Conservation (phyloP, 768 basidiomycete species). For the Panellus pusillus region DNA sequence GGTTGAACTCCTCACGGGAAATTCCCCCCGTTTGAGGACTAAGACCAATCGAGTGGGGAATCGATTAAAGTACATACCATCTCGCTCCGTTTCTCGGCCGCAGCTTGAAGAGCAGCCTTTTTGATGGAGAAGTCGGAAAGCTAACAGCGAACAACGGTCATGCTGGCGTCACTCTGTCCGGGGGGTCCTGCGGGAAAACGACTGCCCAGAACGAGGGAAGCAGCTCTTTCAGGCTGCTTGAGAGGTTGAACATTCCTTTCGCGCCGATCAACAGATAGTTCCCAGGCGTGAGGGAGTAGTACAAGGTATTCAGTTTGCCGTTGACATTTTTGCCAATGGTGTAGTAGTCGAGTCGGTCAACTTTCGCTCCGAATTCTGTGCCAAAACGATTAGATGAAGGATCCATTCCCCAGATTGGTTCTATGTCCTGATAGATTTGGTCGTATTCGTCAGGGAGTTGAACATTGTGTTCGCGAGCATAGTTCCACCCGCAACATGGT, state of each 20-base stretch:
- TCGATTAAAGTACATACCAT: neutral
- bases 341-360: conserved; percentile 43
- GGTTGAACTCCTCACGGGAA: conserved; percentile 33
- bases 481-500: conserved; percentile 42
- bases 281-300: conserved; percentile 37
- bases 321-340: conserved; percentile 40
- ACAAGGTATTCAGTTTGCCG: conserved; percentile 29
- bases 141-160: neutral
- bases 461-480: conserved; percentile 67
- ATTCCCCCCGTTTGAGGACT: conserved; percentile 29
- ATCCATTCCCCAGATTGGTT: conserved; percentile 77
- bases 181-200: conserved; percentile 44
- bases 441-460: conserved; percentile 89
- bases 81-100: conserved; percentile 21
- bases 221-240: conserved; percentile 38
- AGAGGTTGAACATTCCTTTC: conserved; percentile 32
- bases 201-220: conserved; percentile 49
- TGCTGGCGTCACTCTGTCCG: conserved; percentile 30
- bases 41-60: neutral
- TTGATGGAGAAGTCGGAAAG: conserved; percentile 26
- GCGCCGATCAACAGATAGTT: conserved; percentile 38
- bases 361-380: conserved; percentile 35
- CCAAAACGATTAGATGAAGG: conserved; percentile 41
- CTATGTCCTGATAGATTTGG: conserved; percentile 67
- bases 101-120: conserved; percentile 23